Evolutionary conservation across 805 yeast species (phyloP), one percentile per base, ranked within the genome.

Genomic region (Zygosaccharomyces gambellarensis): DNA sequence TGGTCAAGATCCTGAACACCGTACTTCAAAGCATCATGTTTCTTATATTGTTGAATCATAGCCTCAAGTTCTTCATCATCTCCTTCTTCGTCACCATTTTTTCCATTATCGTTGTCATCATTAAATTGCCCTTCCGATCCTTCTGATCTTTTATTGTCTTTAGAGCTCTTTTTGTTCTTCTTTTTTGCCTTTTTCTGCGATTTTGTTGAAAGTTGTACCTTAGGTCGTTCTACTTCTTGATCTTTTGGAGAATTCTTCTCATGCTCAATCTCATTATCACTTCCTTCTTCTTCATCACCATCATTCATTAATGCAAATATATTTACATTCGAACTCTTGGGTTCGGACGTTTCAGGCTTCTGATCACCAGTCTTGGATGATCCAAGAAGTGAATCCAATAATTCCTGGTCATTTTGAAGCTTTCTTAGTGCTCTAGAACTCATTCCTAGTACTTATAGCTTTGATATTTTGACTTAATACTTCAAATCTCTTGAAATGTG

Each of bases 41-140:
- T 51, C 28, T 63, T 66, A 47, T 69, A 68, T 45, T 81, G 78
- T 17, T 70, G 75, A 3, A 85, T 62, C 3, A 82, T 69, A 51
- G 68, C 69, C 62, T 83, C 87, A 23, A 85, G 66, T 30, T 81
- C 87, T 6, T 78, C 83, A 55, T 81, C 85, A 50, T 75, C 73
- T 25, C 28, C 28, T 8, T 25, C 28, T 6, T 8, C 9, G 1
- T 54, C 54, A 5, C 52, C 62, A 9, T 47, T 51, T 17, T 17
- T 17, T 17, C 17, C 17, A 17, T 17, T 17, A 17, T 2, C 28
- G 9, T 8, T 25, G 1, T 54, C 54, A 5, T 53, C 62, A 9
- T 47, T 51, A 5, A 47, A 58, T 36, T 56, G 57, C 47, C 56
- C 55, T 30, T 8, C 27, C 17, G 19, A 19, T 19, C 54, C 23